Base-by-base conservation (phyloP, 345 rosid genomes). In the Camelina neglecta region DNA sequence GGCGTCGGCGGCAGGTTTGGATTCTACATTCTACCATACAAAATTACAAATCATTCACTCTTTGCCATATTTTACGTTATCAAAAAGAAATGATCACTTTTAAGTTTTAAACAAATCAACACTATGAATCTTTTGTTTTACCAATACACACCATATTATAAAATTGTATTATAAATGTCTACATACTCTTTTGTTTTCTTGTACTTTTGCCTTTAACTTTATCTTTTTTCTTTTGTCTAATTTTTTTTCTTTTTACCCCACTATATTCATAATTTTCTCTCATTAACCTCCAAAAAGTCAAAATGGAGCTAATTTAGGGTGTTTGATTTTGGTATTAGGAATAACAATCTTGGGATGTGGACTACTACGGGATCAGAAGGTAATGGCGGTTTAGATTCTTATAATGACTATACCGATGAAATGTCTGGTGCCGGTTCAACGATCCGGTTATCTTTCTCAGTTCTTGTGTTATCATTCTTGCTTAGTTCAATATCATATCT, bases 341-440 rank as follows among this genome's bases (percentile, higher is more conserved):
- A 88, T 84, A 93, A 93, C 84, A 84, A 84, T 75, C 73, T 91
- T 35, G 98, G 93, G 56, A 88, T 82, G 90, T 93, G 97, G 96
- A 85, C 78, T 79, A 79, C 76, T 31, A 85, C 89, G 13, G 89
- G 90, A 60, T 83, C 83, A 11, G 78, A 81, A 10, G 81, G 78
- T 11, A 81, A 45, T 10, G 77, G 72, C 51, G 82, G 81, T 26
- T 38, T 65, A 10, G 81, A 59, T 26, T 50, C 82, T 1, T 78
- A 63, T 59, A 78, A 82, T 5, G 89, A 85, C 56, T 85, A 75
- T 62, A 76, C 82, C 11, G 90, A 86, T 65, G 87, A 85, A 59
- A 82, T 87, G 80, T 82, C 88, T 4, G 91, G 86, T 9, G 66
- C 80, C 81, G 76, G 73, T 64, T 73, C 57, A 65, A 62, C 72